Base-by-base conservation (phyloP, 2,329 filamentous ascomycete genomes). In the Hypoxylon sp. region DNA sequence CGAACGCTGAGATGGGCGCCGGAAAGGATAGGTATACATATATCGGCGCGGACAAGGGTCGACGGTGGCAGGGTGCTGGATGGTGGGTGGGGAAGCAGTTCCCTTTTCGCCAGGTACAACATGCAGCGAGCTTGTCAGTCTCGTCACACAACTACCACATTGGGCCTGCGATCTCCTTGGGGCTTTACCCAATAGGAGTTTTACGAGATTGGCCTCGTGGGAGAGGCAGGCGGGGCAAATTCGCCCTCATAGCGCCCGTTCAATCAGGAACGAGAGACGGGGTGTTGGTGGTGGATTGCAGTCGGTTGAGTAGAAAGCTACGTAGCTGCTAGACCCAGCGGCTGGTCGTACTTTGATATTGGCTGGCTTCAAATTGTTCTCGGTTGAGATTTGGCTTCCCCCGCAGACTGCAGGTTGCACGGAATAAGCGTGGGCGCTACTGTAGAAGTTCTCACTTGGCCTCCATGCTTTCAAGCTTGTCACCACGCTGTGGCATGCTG, bases 341-440 rank as follows among this genome's bases (percentile, higher is more conserved):
- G 74, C 64, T 75, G 83, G 79, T 75, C 74, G 78, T 73, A 76
- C 76, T 77, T 79, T 80, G 79, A 85, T 85, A 87, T 86, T 87
- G 84, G 84, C 79, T 81, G 80, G 75, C 62, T 71, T n/a, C n/a
- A n/a, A n/a, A n/a, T n/a, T n/a, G n/a, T n/a, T 63, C 36, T 36
- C 64, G 71, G 78, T 40, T 78, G 74, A 74, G 75, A 74, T 72
- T 71, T 56, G 50, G 50, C 36, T 73, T 76, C 76, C 78, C 76
- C 78, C 76, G 76, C 75, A 77, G 73, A 64, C 71, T 76, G 77
- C 74, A 78, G 65, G 78, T 77, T 73, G 69, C 70, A 74, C 67
- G 46, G 70, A 70, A 70, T 70, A 68, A 69, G 64, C 59, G 60
- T 64, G 70, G 71, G 73, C 73, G 73, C 72, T 67, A 71, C 36